Percentiles rank a stretch among this genome's conserved stretches.
These are phyloP conservation scores for Metschnikowia aberdeeniae DNA, from an alignment of 805 yeast species.

Conservation along the genomic window DNA sequence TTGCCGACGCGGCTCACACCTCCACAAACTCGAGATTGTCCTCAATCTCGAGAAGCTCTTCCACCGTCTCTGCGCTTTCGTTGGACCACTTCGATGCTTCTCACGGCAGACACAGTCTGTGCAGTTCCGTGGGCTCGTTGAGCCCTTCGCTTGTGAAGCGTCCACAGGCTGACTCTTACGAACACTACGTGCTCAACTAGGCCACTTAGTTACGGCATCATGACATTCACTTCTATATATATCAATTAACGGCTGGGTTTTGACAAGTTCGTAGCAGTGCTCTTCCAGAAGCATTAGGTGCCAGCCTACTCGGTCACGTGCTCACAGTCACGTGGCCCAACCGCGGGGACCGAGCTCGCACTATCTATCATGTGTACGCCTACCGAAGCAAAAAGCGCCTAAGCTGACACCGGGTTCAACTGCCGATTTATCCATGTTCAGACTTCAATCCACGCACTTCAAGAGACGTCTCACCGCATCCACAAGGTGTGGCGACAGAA, in stretches of 20 bases:
- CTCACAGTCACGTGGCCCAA: neutral
- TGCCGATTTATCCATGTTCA: neutral
- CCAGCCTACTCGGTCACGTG: neutral
- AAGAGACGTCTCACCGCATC: neutral
- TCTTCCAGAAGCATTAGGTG: no score
- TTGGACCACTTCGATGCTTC: conserved; percentile 11
- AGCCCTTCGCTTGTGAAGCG: conserved; percentile 10
- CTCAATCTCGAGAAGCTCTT: conserved; percentile 15
- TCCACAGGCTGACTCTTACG: neutral
- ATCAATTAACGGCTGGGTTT: conserved; percentile 5
- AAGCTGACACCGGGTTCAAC: neutral
- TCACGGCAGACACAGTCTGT: conserved; percentile 23
- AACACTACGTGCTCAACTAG: neutral
- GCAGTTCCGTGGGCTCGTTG: conserved; percentile 16
- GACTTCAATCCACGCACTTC: neutral
- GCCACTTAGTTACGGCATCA: neutral
- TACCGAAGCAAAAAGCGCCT: neutral
- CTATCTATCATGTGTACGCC: neutral
- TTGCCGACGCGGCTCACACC: conserved; percentile 5
- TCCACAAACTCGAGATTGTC: conserved; percentile 2
- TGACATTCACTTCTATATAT: conserved; percentile 1
- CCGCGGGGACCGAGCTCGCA: conserved; percentile 2
- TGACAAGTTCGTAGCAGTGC: no score
- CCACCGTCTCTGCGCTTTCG: conserved; percentile 15
- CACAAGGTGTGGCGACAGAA: conserved; percentile 1